Evolutionary conservation across 2,329 filamentous ascomycete genomes (phyloP).

Genomic region (Aspergillus luchuensis): DNA sequence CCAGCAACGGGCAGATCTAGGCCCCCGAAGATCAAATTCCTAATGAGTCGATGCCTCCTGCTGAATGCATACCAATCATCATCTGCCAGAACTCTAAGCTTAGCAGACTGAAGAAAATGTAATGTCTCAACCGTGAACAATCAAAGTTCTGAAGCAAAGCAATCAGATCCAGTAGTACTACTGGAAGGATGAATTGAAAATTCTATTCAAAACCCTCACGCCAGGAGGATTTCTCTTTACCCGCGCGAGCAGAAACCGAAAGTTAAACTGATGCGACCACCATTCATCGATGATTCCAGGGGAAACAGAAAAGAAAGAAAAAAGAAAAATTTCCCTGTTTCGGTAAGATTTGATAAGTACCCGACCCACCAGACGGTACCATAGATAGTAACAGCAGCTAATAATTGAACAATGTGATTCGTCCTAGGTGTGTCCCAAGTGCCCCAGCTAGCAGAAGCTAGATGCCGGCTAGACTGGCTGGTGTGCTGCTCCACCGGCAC

Average conservation of each 20-base stretch:
- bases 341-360: constrained; percentile 12
- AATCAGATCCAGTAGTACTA: not conserved
- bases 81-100: not conserved
- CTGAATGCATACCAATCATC: constrained; percentile 3
- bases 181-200: not conserved
- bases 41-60: not conserved
- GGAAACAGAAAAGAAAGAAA: no score
- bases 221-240: not conserved
- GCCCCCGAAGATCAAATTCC: not conserved
- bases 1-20: not conserved
- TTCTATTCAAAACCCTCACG: not conserved
- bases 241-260: not conserved
- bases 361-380: constrained; percentile 7
- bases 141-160: not conserved
- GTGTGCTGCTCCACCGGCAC: not conserved
- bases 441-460: not conserved
- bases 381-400: constrained; percentile 9
- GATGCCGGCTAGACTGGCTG: constrained; percentile 1
- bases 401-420: constrained; percentile 10
- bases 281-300: not conserved
- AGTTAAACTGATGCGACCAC: not conserved
- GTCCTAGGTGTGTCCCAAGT: not conserved
- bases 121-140: not conserved
- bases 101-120: not conserved
- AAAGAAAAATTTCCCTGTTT: constrained; percentile 6